phyloP scores from a whole-genome alignment of 306 rosid species.

The Sechiopsis laciniata region DNA sequence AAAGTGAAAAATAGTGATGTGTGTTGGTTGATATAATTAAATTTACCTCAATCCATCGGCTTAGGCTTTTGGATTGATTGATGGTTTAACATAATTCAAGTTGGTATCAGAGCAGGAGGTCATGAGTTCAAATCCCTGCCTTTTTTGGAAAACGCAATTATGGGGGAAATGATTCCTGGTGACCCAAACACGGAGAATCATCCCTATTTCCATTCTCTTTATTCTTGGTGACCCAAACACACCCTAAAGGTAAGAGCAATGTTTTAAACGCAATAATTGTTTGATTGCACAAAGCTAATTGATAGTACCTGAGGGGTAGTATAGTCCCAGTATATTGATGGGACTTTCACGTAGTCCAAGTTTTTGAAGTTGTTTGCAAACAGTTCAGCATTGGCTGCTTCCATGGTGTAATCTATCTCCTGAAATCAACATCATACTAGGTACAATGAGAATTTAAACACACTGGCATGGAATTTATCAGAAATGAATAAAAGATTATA shows the following conservation, averaged over 20 bases:
- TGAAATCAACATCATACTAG: slow-evolving; percentile 34
- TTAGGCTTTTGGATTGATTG: too few relatives aligned
- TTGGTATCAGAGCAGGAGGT: too few relatives aligned
- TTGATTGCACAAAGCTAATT: slow-evolving; percentile 14
- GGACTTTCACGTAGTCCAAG: slow-evolving; percentile 87
- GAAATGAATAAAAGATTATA: neutral
- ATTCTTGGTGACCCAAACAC: too few relatives aligned
- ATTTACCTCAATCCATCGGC: too few relatives aligned
- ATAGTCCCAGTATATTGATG: slow-evolving; percentile 81
- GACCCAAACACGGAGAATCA: too few relatives aligned
- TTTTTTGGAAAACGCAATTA: too few relatives aligned
- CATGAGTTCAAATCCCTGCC: too few relatives aligned
- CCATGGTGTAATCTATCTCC: slow-evolving; percentile 99
- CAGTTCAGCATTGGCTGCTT: slow-evolving; percentile 84
- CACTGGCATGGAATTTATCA: neutral
- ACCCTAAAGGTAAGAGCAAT: slow-evolving; percentile 8
- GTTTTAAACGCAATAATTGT: slow-evolving; percentile 12
- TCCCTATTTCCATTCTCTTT: too few relatives aligned
- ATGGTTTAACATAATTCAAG: too few relatives aligned
- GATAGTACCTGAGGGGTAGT: slow-evolving; percentile 82
- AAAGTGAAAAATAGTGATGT: too few relatives aligned
- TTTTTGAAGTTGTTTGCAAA: slow-evolving; percentile 80
- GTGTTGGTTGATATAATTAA: too few relatives aligned
- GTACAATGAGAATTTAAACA: slow-evolving; percentile 12
- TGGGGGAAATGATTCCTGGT: too few relatives aligned